Conservation (phyloP, 1,284 basidiomycete species). For the Austroboletus novae-zelandiae region DNA sequence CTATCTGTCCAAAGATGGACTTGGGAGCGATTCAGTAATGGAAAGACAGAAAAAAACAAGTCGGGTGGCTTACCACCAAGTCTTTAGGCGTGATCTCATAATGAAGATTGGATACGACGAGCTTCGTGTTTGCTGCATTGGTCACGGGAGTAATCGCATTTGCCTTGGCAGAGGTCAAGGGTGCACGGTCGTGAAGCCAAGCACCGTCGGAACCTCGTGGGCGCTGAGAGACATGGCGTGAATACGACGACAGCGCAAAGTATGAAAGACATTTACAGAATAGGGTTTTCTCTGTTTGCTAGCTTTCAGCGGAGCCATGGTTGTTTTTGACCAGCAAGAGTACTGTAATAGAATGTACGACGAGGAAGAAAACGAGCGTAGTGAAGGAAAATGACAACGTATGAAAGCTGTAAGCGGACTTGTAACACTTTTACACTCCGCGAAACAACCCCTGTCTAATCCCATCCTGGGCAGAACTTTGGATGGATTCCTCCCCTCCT, state of each 20-base stretch:
- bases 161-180: conserved; percentile 36
- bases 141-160: conserved; percentile 24
- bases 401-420: no score
- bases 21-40: conserved; percentile 31
- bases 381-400: no score
- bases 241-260: not conserved
- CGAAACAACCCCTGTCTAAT: no score
- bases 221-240: conserved; percentile 18
- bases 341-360: not conserved
- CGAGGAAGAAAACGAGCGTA: not conserved
- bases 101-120: conserved; percentile 87
- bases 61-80: conserved; percentile 62
- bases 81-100: conserved; percentile 92
- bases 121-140: conserved; percentile 51
- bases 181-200: conserved; percentile 75
- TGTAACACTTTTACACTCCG: no score
- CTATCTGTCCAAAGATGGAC: conserved; percentile 91
- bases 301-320: conserved; percentile 24
- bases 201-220: conserved; percentile 47
- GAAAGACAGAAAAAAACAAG: not conserved
- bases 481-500: no score
- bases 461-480: no score
- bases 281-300: conserved; percentile 30
- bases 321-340: not conserved
- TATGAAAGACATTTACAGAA: conserved; percentile 13